Conservation (phyloP, 805 yeast species). For the Candida koratica region DNA sequence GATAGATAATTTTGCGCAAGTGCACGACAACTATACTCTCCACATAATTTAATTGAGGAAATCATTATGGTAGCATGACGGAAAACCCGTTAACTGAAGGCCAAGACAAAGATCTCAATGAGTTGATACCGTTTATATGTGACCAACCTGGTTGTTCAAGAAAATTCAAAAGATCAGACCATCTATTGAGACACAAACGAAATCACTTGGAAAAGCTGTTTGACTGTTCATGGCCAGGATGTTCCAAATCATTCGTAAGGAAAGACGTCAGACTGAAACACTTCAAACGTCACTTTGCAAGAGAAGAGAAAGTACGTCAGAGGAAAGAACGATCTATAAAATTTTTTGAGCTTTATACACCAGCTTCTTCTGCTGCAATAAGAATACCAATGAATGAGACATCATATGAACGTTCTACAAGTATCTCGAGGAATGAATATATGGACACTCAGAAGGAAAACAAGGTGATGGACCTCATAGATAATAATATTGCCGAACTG, state of each 20-base stretch:
- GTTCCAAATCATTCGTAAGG: constrained; percentile 17
- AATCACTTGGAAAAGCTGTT: constrained; percentile 37
- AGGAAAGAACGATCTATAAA: constrained; percentile 3
- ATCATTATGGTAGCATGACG: too few species aligned
- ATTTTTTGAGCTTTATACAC: constrained; percentile 8
- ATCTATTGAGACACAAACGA: constrained; percentile 54
- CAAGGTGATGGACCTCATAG: neutral
- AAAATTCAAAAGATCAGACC: constrained; percentile 54
- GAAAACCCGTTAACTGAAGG: constrained; percentile 1
- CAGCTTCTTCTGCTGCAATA: constrained; percentile 2
- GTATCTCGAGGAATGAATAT: neutral
- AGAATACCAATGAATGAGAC: constrained; percentile 6
- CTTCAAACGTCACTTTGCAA: constrained; percentile 9
- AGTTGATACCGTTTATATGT: constrained; percentile 22
- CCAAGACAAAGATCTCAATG: constrained; percentile 1
- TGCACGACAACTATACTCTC: neutral
- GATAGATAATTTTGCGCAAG: too few species aligned
- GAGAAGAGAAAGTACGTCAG: constrained; percentile 4
- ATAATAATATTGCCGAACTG: neutral
- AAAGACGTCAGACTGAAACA: constrained; percentile 22
- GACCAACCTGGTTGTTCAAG: constrained; percentile 48
- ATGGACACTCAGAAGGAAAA: neutral
- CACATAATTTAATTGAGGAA: too few species aligned
- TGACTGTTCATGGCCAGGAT: constrained; percentile 18
- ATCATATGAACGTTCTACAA: constrained; percentile 1